phyloP scores from a whole-genome alignment of 805 yeast species.

The Kluyveromyces dobzhanskii region DNA sequence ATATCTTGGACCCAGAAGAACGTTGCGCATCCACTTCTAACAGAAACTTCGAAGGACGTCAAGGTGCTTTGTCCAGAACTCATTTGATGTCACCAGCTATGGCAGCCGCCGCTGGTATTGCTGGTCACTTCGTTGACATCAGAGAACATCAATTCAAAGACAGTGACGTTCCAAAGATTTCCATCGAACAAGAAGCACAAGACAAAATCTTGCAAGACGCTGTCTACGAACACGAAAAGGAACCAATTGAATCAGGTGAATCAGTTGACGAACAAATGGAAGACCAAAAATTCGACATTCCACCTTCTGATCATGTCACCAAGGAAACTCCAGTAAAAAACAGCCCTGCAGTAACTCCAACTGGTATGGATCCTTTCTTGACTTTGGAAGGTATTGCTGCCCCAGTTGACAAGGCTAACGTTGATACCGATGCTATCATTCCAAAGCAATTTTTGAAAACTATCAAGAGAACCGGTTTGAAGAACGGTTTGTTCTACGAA shows the following conservation, averaged over 20 bases:
- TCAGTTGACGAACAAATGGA: slow-evolving; percentile 39
- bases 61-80: slow-evolving; percentile 93
- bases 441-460: slow-evolving; percentile 98
- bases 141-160: slow-evolving; percentile 65
- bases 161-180: slow-evolving; percentile 51
- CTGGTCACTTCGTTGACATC: slow-evolving; percentile 85
- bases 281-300: slow-evolving; percentile 58
- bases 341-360: slow-evolving; percentile 31
- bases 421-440: slow-evolving; percentile 97
- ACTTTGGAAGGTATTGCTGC: slow-evolving; percentile 83
- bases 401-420: slow-evolving; percentile 88
- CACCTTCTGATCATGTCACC: slow-evolving; percentile 39
- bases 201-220: slow-evolving; percentile 58
- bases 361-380: slow-evolving; percentile 68
- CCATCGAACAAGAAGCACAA: slow-evolving; percentile 34
- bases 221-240: slow-evolving; percentile 63
- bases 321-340: slow-evolving; percentile 29
- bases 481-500: slow-evolving; percentile 84
- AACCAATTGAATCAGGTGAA: slow-evolving; percentile 47
- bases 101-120: slow-evolving; percentile 98
- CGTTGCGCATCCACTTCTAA: slow-evolving; percentile 98
- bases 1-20: slow-evolving; percentile 87
- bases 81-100: slow-evolving; percentile 98
- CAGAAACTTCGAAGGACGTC: slow-evolving; percentile 98
- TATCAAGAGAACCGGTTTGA: slow-evolving; percentile 92